Evolutionary conservation across 768 basidiomycete species (phyloP).

Genomic region (Leccinum fibrillosum): DNA sequence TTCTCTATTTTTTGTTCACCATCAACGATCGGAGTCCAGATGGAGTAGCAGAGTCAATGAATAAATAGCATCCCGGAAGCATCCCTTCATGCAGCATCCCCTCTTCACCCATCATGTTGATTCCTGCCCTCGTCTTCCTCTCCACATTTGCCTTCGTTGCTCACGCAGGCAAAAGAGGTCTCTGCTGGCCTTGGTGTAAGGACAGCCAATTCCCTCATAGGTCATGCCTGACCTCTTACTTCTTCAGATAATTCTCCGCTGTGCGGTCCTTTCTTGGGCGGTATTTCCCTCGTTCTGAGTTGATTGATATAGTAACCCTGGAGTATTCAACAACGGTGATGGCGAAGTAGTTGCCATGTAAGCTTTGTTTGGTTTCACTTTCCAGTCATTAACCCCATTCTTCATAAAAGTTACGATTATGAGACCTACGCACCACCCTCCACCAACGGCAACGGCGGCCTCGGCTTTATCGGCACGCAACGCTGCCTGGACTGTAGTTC

Average conservation of each 20-base stretch:
- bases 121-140: slow-evolving; percentile 15
- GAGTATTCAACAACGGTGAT: slow-evolving; percentile 31
- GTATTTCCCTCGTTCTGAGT: background rate
- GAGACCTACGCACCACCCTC: slow-evolving; percentile 36
- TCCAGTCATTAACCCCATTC: background rate
- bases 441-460: slow-evolving; percentile 35
- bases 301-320: slow-evolving; percentile 22
- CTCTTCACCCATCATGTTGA: slow-evolving; percentile 15
- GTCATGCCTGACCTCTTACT: background rate
- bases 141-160: slow-evolving; percentile 15
- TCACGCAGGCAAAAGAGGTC: slow-evolving; percentile 37
- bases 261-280: slow-evolving; percentile 15
- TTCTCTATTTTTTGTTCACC: background rate
- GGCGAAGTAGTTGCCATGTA: slow-evolving; percentile 36
- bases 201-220: background rate
- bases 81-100: background rate
- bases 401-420: slow-evolving; percentile 32
- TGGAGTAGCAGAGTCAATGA: background rate
- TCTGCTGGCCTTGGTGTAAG: slow-evolving; percentile 37
- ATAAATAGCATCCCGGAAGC: slow-evolving; percentile 11
- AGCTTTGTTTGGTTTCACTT: background rate
- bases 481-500: slow-evolving; percentile 36
- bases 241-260: slow-evolving; percentile 28
- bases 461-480: slow-evolving; percentile 39
- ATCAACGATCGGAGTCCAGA: background rate